phyloP scores from a whole-genome alignment of 257 asterid species.

The Solanum raphanifolium region DNA sequence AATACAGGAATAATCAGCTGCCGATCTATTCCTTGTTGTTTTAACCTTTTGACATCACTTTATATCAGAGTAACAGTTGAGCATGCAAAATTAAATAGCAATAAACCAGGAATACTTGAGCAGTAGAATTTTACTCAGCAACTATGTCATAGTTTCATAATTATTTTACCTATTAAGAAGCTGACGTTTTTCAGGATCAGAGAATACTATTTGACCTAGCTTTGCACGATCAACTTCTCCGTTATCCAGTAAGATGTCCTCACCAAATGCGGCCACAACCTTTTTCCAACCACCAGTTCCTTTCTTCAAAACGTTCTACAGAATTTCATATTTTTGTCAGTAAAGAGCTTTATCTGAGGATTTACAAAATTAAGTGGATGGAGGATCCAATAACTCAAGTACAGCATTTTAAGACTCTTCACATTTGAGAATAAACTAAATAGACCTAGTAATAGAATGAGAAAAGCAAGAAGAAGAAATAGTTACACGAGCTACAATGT shows the following conservation, averaged over 20 bases:
- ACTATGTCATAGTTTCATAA: neutral
- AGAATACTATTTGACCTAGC: conserved; percentile 74
- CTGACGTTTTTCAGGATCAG: conserved; percentile 66
- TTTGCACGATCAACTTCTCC: conserved; percentile 88
- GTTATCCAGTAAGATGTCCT: conserved; percentile 48
- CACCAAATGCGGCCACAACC: conserved; percentile 74
- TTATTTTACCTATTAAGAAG: conserved; percentile 67
- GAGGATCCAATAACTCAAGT: neutral
- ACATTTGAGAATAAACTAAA: neutral
- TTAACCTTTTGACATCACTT: neutral
- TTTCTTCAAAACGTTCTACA: conserved; percentile 60
- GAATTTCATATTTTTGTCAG: neutral
- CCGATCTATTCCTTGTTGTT: neutral
- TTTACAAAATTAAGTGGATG: neutral
- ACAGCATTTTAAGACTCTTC: neutral
- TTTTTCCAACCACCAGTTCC: conserved; percentile 90
- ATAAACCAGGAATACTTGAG: neutral
- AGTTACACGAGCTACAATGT: conserved; percentile 72
- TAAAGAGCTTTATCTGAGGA: neutral
- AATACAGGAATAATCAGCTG: neutral
- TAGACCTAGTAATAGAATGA: neutral
- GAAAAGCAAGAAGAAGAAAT: neutral
- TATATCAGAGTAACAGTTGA: neutral
- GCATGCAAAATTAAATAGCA: neutral
- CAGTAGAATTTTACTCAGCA: neutral